A percentile compares a stretch with the other conserved stretches of the same genome.
Evolutionary conservation across 306 rosid genomes (phyloP).

Genomic region (Ammopiptanthus mongolicus): DNA sequence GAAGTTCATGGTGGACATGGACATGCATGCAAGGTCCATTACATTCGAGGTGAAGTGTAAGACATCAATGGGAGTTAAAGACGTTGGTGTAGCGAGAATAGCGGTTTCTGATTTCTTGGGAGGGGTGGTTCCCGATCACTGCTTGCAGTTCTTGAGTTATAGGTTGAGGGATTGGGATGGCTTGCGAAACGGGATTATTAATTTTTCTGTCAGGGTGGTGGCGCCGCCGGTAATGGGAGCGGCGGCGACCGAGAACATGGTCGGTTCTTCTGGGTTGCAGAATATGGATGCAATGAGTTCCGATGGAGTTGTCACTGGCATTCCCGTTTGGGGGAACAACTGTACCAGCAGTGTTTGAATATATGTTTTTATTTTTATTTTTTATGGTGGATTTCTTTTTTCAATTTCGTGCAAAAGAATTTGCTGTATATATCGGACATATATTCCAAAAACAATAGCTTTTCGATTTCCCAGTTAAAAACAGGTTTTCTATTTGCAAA

Average conservation of each 20-base stretch:
- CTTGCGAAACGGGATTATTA: slow-evolving; percentile 36
- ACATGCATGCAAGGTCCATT: slow-evolving; percentile 14
- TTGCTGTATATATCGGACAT: no score
- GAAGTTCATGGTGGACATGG: slow-evolving; percentile 33
- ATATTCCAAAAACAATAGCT: no score
- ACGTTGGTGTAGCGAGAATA: slow-evolving; percentile 37
- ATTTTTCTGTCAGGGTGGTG: slow-evolving; percentile 39
- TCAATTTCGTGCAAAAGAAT: no score
- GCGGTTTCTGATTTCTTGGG: slow-evolving; percentile 40
- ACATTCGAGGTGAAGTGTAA: slow-evolving; percentile 44
- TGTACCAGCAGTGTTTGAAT: neutral
- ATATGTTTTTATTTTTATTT: neutral
- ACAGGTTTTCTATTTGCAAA: no score
- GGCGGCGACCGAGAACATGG: neutral
- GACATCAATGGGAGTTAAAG: slow-evolving; percentile 11
- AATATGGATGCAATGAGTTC: neutral
- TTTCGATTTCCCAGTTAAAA: no score
- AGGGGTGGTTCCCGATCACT: slow-evolving; percentile 22
- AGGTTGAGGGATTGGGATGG: slow-evolving; percentile 47
- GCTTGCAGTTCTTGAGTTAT: slow-evolving; percentile 46
- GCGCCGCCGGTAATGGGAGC: neutral
- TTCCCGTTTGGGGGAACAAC: neutral
- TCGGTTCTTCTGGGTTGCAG: neutral
- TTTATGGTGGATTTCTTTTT: no score
- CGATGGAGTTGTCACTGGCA: neutral